Conservation (phyloP, 2,329 filamentous ascomycete species). For the Aspergillus intermedius region DNA sequence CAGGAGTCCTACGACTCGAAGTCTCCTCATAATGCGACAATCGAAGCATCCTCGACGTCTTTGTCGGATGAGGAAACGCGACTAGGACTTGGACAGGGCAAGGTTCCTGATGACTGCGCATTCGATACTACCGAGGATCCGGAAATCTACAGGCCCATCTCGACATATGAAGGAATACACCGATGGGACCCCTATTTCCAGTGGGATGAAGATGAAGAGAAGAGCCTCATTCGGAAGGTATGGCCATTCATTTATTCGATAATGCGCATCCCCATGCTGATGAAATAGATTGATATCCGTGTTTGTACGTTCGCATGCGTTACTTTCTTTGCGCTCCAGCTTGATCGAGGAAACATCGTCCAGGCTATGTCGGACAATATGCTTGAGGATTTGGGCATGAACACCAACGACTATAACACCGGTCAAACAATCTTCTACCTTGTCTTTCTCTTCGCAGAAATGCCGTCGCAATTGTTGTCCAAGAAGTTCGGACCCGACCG, state of each 20-base stretch:
- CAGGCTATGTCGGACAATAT: slow-evolving; percentile 59
- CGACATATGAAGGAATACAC: slow-evolving; percentile 43
- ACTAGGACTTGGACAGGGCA: slow-evolving; percentile 2
- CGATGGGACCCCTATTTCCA: slow-evolving; percentile 43
- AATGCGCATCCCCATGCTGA: neutral
- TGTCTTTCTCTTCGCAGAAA: slow-evolving; percentile 42
- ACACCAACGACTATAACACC: slow-evolving; percentile 40
- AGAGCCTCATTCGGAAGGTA: slow-evolving; percentile 34
- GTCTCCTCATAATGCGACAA: slow-evolving; percentile 1
- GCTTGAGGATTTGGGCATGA: slow-evolving; percentile 46
- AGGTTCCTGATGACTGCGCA: slow-evolving; percentile 16
- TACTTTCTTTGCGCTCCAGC: slow-evolving; percentile 59
- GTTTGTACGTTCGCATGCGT: slow-evolving; percentile 44
- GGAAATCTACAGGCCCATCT: slow-evolving; percentile 33
- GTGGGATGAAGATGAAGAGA: slow-evolving; percentile 41
- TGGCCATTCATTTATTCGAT: neutral
- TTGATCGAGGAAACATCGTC: slow-evolving; percentile 57
- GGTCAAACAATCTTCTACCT: slow-evolving; percentile 37
- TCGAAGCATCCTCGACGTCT: slow-evolving; percentile 10
- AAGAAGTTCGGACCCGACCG: slow-evolving; percentile 55
- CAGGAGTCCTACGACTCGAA: slow-evolving; percentile 6
- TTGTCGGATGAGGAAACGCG: slow-evolving; percentile 6
- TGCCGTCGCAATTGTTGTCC: slow-evolving; percentile 56
- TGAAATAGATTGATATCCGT: slow-evolving; percentile 33
- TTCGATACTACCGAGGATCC: slow-evolving; percentile 32